phyloP scores from a whole-genome alignment of 306 rosid genomes.

The Quercus rubra region DNA sequence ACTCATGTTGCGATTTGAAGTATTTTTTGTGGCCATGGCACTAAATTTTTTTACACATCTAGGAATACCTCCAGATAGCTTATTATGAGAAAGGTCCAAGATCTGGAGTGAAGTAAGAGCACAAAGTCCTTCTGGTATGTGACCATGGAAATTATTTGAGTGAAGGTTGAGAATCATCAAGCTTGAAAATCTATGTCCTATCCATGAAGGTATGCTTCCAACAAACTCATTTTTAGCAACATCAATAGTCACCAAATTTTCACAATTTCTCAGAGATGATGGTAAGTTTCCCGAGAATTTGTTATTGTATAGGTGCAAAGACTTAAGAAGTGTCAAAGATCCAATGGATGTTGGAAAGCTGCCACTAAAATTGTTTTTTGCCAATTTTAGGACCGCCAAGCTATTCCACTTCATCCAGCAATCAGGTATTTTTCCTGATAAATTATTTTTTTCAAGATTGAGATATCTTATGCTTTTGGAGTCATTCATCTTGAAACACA shows the following conservation, averaged over 20 bases:
- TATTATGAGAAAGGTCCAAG: constrained; percentile 13
- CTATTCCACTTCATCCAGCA: constrained; percentile 4
- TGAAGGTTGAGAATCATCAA: constrained; percentile 1
- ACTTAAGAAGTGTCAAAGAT: not conserved
- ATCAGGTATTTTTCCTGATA: not conserved
- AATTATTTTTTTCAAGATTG: not conserved
- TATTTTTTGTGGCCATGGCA: not conserved
- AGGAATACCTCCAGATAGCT: constrained; percentile 14
- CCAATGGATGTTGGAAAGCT: constrained; percentile 24
- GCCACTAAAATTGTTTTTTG: constrained; percentile 15
- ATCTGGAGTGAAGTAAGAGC: not conserved
- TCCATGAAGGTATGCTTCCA: too few species aligned
- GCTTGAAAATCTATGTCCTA: too few species aligned
- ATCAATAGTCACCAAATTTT: not conserved
- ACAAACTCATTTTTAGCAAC: not conserved
- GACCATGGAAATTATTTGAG: not conserved
- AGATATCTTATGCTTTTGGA: not conserved
- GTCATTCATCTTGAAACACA: not conserved
- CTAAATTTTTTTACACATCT: not conserved
- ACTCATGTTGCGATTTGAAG: too few species aligned
- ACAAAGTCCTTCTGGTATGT: not conserved
- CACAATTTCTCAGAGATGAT: too few species aligned
- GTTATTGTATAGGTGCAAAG: constrained; percentile 20
- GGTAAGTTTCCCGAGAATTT: not conserved
- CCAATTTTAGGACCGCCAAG: not conserved